Evolutionary conservation across 805 yeast genomes (phyloP).

Genomic region (Ogataea nakhonphanomensis): DNA sequence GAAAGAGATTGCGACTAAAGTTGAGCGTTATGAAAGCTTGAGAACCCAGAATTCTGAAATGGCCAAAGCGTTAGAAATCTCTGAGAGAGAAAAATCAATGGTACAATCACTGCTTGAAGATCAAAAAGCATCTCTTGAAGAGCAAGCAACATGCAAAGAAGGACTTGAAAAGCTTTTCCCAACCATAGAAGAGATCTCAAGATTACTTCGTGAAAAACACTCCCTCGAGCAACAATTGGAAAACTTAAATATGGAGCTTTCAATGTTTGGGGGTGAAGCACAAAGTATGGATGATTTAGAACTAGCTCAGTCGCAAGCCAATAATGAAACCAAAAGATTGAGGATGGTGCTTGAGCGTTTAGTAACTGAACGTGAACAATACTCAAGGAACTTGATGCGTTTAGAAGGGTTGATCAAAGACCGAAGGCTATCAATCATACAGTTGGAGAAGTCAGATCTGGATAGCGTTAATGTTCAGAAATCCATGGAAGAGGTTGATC

Average conservation of each 20-base stretch:
- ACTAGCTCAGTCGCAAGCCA: constrained; percentile 36
- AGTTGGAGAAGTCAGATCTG: constrained; percentile 47
- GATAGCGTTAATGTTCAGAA: constrained; percentile 43
- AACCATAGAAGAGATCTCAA: constrained; percentile 35
- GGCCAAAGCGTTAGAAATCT: background rate
- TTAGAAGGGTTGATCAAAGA: constrained; percentile 53
- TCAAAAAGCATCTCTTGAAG: background rate
- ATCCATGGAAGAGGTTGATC: constrained; percentile 28
- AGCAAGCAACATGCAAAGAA: background rate
- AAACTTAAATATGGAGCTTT: constrained; percentile 15
- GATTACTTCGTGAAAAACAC: constrained; percentile 34
- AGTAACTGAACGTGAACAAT: constrained; percentile 41
- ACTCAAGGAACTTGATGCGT: constrained; percentile 40
- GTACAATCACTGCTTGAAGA: background rate
- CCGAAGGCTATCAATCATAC: constrained; percentile 47
- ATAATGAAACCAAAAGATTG: constrained; percentile 36
- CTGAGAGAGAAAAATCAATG: background rate
- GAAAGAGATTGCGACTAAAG: constrained; percentile 29
- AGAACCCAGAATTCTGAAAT: constrained; percentile 5
- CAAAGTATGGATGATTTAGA: constrained; percentile 47
- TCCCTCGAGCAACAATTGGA: constrained; percentile 26
- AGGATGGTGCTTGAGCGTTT: constrained; percentile 35
- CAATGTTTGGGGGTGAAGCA: constrained; percentile 20
- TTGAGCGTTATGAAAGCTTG: constrained; percentile 20
- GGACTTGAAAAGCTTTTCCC: constrained; percentile 5